Base-by-base conservation (phyloP, 345 rosid genomes). In the Orychophragmus violaceus region DNA sequence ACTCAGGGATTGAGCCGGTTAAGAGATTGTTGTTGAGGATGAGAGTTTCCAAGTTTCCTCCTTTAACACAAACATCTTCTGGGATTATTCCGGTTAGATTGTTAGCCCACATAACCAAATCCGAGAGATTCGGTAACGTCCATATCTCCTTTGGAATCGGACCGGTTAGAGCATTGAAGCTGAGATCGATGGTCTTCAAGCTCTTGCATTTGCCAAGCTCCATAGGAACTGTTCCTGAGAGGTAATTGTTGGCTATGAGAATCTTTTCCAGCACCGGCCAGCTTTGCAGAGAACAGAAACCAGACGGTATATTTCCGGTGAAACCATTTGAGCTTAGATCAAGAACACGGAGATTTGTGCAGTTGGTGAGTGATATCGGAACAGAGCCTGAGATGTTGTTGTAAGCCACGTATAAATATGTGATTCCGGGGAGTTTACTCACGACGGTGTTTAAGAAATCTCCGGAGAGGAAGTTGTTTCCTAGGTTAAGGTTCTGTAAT, bases 81-180 rank as follows among this genome's bases (percentile, higher is more conserved):
- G 98, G 97, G 68, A 92, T 92, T 35, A 65, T 79, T 8, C 97
- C 98, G 2, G 90, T 83, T 66, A 92, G 88, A 74, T 87, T 89
- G 75, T 92, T 92, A 18, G 98, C 97, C 98, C 98, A 92, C 82
- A 92, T 89, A 50, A 87, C 89, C 79, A 92, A 65, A 56, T 92
- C 91, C 2, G 83, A 68, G 23, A 92, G 84, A 68, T 81, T 76
- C 10, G 95, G 97, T 58, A 92, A 77, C 23, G 55, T 71, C 97
- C 98, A 92, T 69, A 92, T 65, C 73, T 72, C 82, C 1, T 16
- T 35, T 3, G 98, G 97, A 37, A 92, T 85, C 12, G 84, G 63
- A 24, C 95, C 98, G 0, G 41, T 76, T 29, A 92, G 70, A 71
- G 71, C 81, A 77, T 92, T 92, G 89, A 92, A 92, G 76, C 98